Evolutionary conservation across 2,329 filamentous ascomycete genomes (phyloP).

Genomic region (Aschersonia sp.): DNA sequence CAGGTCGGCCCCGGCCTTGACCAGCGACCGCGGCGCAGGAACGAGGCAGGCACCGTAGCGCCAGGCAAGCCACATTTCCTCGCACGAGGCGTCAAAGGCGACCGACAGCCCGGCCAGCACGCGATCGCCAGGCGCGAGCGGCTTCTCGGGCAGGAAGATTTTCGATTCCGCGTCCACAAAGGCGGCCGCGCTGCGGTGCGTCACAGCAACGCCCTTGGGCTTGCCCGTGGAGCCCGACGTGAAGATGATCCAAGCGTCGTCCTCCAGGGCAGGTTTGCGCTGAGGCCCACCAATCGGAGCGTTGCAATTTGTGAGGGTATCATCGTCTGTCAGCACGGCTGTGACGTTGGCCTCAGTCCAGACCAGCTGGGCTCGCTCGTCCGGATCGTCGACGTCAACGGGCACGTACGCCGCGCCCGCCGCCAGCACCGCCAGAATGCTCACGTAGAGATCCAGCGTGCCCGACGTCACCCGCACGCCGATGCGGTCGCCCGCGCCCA

Average conservation of each 20-base stretch:
- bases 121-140: constrained; percentile 9
- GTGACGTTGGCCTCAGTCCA: constrained; percentile 7
- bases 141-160: constrained; percentile 7
- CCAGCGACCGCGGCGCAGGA: constrained; percentile 8
- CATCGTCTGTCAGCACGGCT: constrained; percentile 7
- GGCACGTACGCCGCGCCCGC: constrained; percentile 9
- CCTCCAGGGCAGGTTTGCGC: constrained; percentile 3
- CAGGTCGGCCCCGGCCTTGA: constrained; percentile 9
- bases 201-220: constrained; percentile 11
- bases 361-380: constrained; percentile 9
- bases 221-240: constrained; percentile 10
- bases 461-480: constrained; percentile 9
- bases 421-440: constrained; percentile 8
- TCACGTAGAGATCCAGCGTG: constrained; percentile 7
- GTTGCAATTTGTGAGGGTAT: constrained; percentile 4
- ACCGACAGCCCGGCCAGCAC: constrained; percentile 10
- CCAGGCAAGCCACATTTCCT: constrained; percentile 12
- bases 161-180: constrained; percentile 11
- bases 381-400: constrained; percentile 10
- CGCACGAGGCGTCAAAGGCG: constrained; percentile 10
- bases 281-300: not conserved
- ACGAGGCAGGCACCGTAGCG: constrained; percentile 9
- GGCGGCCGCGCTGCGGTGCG: constrained; percentile 10
- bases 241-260: constrained; percentile 12
- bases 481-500: constrained; percentile 7